Evolutionary conservation across 495 filamentous ascomycete species (phyloP).

Genomic region (Penicillium desertorum): DNA sequence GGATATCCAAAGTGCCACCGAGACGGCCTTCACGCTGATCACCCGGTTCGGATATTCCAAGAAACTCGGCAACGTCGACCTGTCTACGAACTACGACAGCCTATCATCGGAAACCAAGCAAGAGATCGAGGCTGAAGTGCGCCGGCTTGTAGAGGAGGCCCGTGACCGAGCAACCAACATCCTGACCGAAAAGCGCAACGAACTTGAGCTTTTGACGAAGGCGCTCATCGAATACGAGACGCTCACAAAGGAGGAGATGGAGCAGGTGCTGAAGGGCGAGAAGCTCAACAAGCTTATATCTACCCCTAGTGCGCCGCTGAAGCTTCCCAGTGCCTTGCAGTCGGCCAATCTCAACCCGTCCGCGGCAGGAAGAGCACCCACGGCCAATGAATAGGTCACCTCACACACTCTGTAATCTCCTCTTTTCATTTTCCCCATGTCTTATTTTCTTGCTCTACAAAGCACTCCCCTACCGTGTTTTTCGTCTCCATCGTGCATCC

Average conservation of each 20-base stretch:
- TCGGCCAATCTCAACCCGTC: conserved; percentile 30
- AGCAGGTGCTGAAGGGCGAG: conserved; percentile 81
- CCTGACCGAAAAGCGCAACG: conserved; percentile 67
- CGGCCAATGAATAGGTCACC: conserved; percentile 27
- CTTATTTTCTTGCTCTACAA: neutral
- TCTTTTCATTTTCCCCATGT: conserved; percentile 4
- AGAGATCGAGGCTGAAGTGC: conserved; percentile 82
- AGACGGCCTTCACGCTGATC: conserved; percentile 79
- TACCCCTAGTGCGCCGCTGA: conserved; percentile 48
- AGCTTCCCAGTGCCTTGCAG: conserved; percentile 52
- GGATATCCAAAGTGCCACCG: conserved; percentile 82
- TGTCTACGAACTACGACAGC: conserved; percentile 71
- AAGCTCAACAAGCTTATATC: conserved; percentile 63
- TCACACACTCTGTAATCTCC: conserved; percentile 9
- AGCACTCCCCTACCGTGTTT: conserved; percentile 9
- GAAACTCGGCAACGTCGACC: conserved; percentile 84
- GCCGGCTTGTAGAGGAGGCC: conserved; percentile 78
- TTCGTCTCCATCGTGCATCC: conserved; percentile 27
- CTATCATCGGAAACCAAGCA: conserved; percentile 82
- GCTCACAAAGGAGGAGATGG: conserved; percentile 81
- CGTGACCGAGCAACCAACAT: conserved; percentile 70
- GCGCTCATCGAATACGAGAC: conserved; percentile 94
- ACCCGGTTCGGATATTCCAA: conserved; percentile 86
- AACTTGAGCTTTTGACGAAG: conserved; percentile 82
- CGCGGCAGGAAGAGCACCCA: conserved; percentile 21